Evolutionary conservation across 306 rosid species (phyloP).

Genomic region (Lathyrus tuberosus): DNA sequence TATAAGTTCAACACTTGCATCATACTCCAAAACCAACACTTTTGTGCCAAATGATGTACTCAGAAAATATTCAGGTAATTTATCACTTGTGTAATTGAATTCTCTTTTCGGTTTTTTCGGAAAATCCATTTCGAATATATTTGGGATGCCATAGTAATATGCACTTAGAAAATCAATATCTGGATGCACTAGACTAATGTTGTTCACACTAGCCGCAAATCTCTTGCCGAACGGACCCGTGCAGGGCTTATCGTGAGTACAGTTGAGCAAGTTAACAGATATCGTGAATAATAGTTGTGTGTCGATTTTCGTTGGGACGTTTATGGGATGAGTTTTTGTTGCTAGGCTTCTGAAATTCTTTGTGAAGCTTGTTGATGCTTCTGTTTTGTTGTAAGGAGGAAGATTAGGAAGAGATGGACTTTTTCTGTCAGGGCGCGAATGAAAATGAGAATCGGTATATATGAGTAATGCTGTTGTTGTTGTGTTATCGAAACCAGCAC

Average conservation of each 20-base stretch:
- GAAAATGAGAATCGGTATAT: constrained; percentile 18
- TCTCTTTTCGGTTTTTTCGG: constrained; percentile 38
- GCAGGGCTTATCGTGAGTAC: constrained; percentile 37
- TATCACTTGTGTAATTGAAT: constrained; percentile 48
- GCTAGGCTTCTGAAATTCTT: constrained; percentile 52
- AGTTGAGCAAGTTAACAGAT: constrained; percentile 49
- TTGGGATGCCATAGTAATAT: constrained; percentile 46
- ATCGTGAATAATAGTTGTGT: constrained; percentile 43
- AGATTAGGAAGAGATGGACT: constrained; percentile 45
- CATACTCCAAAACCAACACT: constrained; percentile 54
- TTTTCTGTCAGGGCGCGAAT: not conserved
- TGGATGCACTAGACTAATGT: constrained; percentile 55
- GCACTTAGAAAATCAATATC: constrained; percentile 48
- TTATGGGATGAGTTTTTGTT: constrained; percentile 37
- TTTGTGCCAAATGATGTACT: constrained; percentile 46
- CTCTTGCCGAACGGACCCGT: constrained; percentile 50
- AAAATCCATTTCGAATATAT: constrained; percentile 48
- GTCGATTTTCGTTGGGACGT: constrained; percentile 45
- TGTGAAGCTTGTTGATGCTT: constrained; percentile 47
- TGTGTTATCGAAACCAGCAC: constrained; percentile 50
- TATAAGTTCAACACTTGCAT: constrained; percentile 54
- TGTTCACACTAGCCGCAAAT: constrained; percentile 67
- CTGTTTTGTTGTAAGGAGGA: constrained; percentile 55
- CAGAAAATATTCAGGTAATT: constrained; percentile 39
- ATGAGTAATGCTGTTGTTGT: constrained; percentile 54